Evolutionary conservation across 2,329 filamentous ascomycete species (phyloP), one percentile per base, ranked within the genome.

Genomic region (Fusarium neocosmosporiellum): DNA sequence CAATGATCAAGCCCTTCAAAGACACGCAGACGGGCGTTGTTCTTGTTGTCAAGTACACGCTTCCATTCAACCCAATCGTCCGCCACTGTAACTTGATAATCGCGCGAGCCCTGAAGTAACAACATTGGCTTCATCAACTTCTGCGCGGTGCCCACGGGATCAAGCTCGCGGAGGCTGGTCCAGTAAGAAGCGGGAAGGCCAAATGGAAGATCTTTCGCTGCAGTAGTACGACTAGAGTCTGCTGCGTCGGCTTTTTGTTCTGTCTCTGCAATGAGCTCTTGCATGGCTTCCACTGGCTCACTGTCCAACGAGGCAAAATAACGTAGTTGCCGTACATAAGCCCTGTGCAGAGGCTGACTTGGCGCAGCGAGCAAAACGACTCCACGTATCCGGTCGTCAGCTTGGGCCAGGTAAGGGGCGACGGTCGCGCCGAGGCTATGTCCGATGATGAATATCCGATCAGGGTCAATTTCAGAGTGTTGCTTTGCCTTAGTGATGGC

Each of bases 291-390:
- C 46, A 53, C 46, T 53, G 46, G 46, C 37, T 43, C 22, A 7
- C 22, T 50, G n/a, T 65, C 55, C 33, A 65, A n/a, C 7, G 53
- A 60, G 14, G 63, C 54, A 36, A 65, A 60, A 22, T 65, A 65
- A 18, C 63, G 54, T n/a, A 65, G 63, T 24, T 65, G 63, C 1
- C 55, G 63, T 20, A 60, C 39, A n/a, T 37, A 59, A 14, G 31
- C 13, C 27, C 39, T 37, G 20, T 60, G 46, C 11, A 59, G 8
- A 27, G 54, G 39, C 11, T 37, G 22, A 2, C 33, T 43, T 10
- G 63, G 63, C 4, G 34, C 20, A 16, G 63, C 63, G 7, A 65
- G 36, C 16, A 65, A 7, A 11, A 65, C n/a, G 4, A 5, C 20
- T 11, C 63, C 63, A 18, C 20, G 36, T 16, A 65, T 16, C 14